Percentiles rank a stretch among this genome's conserved stretches.
phyloP scores from a whole-genome alignment of 2,329 filamentous ascomycete species.

The Aureobasidium zeae region DNA sequence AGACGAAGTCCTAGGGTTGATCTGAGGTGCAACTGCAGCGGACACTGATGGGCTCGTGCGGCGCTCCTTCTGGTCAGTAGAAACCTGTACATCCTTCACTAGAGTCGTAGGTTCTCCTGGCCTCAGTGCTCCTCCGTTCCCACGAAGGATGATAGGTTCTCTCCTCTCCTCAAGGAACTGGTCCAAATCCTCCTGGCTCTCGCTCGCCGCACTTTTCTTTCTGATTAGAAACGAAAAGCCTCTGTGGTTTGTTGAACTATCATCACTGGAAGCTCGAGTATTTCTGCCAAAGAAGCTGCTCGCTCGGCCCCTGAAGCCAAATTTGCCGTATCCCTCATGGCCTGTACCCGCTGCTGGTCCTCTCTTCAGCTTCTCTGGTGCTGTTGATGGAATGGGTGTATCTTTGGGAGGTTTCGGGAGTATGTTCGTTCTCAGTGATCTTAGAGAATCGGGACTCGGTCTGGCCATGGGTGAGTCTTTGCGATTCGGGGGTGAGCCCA shows the following conservation, averaged over 20 bases:
- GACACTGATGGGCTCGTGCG: background rate
- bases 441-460: background rate
- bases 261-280: conserved; percentile 38
- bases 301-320: conserved; percentile 57
- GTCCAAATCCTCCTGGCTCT: conserved; percentile 35
- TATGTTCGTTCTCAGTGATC: background rate
- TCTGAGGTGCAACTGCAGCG: too few relatives aligned
- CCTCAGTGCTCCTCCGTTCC: conserved; percentile 24
- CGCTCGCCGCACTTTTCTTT: conserved; percentile 37
- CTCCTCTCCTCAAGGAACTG: conserved; percentile 35
- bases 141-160: conserved; percentile 38
- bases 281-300: conserved; percentile 48
- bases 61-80: background rate
- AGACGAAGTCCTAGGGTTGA: conserved; percentile 14
- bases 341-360: conserved; percentile 88
- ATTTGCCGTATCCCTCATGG: conserved; percentile 72
- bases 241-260: conserved; percentile 31
- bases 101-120: conserved; percentile 24
- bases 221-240: conserved; percentile 30
- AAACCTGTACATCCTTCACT: background rate
- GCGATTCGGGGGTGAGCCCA: conserved; percentile 17
- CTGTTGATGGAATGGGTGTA: background rate
- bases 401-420: background rate
- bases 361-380: conserved; percentile 53
- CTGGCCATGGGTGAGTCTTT: conserved; percentile 6